Percentiles rank a stretch among this genome's conserved stretches.
Conservation (phyloP, 2,329 filamentous ascomycete genomes). For the Pseudogymnoascus sp. region DNA sequence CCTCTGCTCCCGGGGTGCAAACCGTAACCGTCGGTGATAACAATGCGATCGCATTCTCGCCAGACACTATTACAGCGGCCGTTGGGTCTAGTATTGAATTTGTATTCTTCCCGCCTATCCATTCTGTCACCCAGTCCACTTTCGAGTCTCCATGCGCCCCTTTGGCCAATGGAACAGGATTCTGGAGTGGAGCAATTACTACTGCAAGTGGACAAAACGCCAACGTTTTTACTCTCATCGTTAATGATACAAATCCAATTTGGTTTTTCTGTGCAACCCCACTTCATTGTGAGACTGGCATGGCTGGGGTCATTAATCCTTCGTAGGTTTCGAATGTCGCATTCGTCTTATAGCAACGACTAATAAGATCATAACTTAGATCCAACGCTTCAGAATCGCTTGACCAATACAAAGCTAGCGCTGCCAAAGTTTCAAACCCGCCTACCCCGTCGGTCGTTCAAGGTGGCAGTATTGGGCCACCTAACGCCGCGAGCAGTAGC, state of each 20-base stretch:
- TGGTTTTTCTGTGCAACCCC: constrained; percentile 38
- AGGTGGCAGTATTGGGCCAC: constrained; percentile 17
- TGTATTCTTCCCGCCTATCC: constrained; percentile 47
- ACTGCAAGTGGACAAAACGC: constrained; percentile 19
- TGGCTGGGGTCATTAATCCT: constrained; percentile 40
- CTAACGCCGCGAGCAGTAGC: background rate
- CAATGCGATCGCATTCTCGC: constrained; percentile 40
- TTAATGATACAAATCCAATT: constrained; percentile 36
- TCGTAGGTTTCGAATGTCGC: constrained; percentile 22
- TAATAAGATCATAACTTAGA: constrained; percentile 11
- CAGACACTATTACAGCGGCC: constrained; percentile 42
- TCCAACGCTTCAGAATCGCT: constrained; percentile 17
- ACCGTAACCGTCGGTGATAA: constrained; percentile 28
- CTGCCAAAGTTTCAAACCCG: constrained; percentile 13
- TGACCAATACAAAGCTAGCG: constrained; percentile 15
- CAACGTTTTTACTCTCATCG: constrained; percentile 36
- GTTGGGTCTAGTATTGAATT: constrained; percentile 48
- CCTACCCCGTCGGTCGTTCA: constrained; percentile 16
- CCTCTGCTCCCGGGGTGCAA: constrained; percentile 23
- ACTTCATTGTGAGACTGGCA: constrained; percentile 36
- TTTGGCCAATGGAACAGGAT: constrained; percentile 21
- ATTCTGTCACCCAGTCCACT: constrained; percentile 39
- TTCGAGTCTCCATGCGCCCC: constrained; percentile 31
- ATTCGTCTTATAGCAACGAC: background rate
- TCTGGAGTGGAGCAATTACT: constrained; percentile 20